Evolutionary conservation across 495 filamentous ascomycete genomes (phyloP).

Genomic region (Aspergillus conjunctus): DNA sequence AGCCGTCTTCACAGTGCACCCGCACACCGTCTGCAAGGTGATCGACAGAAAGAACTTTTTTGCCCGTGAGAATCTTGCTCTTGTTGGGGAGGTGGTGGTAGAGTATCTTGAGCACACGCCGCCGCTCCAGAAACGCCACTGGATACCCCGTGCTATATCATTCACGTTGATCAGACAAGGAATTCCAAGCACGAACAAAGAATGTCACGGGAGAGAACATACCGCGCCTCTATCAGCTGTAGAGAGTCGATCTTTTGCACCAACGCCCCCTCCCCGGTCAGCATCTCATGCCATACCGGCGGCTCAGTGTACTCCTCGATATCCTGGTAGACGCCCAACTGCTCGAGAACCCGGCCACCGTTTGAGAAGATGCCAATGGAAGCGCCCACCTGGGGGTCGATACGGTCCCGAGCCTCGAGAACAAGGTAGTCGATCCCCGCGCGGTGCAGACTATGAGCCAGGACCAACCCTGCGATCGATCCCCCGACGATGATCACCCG

Average conservation of each 20-base stretch:
- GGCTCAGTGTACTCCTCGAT: constrained; percentile 22
- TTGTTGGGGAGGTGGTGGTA: constrained; percentile 18
- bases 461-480: constrained; percentile 49
- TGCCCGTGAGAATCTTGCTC: constrained; percentile 6
- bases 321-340: constrained; percentile 46
- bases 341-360: constrained; percentile 48
- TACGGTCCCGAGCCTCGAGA: constrained; percentile 40
- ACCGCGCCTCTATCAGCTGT: not conserved
- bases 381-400: constrained; percentile 42
- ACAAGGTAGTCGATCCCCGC: constrained; percentile 51
- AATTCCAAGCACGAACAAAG: no score
- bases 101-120: constrained; percentile 29
- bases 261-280: not conserved
- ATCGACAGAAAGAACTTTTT: not conserved
- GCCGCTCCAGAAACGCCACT: constrained; percentile 34
- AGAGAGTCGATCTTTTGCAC: not conserved
- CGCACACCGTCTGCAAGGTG: not conserved
- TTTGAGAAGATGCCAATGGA: constrained; percentile 38
- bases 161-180: no score
- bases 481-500: constrained; percentile 56
- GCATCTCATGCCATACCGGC: constrained; percentile 16
- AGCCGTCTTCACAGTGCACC: constrained; percentile 29
- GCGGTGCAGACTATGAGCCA: constrained; percentile 36
- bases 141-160: constrained; percentile 31
- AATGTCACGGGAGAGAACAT: not conserved